Percentiles rank a stretch among this genome's conserved stretches.
Conservation (phyloP, 2,329 filamentous ascomycete species). For the Balansia obtecta region DNA sequence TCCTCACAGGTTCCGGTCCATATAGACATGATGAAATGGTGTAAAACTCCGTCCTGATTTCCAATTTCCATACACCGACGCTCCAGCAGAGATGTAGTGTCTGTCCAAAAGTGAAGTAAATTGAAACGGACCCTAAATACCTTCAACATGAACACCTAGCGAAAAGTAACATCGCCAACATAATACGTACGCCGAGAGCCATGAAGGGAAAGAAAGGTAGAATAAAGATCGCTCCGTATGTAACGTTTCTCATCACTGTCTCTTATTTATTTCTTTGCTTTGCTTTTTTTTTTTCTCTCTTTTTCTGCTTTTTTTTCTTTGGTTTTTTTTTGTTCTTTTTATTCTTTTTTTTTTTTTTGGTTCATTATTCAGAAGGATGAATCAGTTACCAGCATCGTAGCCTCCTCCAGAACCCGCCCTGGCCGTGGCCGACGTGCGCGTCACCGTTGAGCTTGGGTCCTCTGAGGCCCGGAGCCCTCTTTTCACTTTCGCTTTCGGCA, state of each 20-base stretch:
- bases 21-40: neutral
- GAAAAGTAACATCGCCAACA: no score
- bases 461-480: conserved; percentile 32
- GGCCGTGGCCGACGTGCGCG: conserved; percentile 27
- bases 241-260: neutral
- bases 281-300: no score
- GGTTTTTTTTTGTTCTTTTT: no score
- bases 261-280: no score
- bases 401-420: conserved; percentile 41
- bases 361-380: neutral
- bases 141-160: neutral
- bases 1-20: neutral
- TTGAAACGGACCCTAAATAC: neutral
- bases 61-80: neutral
- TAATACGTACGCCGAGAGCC: neutral
- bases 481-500: conserved; percentile 25
- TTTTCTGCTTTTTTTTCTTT: no score
- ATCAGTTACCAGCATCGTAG: conserved; percentile 40
- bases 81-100: conserved; percentile 9
- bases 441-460: conserved; percentile 31
- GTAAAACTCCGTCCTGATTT: neutral
- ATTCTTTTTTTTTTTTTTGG: no score
- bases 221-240: neutral
- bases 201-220: neutral
- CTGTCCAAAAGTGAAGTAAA: neutral